Evolutionary conservation across 176 grass and related monocot species (phyloP), one percentile per base, ranked within the genome.

Genomic region (Neostapfia colusana): DNA sequence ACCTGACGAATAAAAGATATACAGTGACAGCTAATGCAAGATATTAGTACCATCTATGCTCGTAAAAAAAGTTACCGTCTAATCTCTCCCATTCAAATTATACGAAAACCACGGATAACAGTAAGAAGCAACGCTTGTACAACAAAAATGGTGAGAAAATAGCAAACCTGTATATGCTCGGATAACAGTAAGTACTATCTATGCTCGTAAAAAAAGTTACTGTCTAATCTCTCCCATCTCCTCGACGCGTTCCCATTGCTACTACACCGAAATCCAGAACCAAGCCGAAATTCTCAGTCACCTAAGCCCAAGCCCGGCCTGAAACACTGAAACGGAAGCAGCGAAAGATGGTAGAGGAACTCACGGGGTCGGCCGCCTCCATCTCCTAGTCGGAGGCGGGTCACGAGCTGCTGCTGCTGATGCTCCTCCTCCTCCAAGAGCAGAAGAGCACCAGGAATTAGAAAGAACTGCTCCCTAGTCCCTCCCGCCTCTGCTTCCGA

Each of bases 351-450:
- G n/a, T 11, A 1, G 27, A 21, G 25, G 13, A 58, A 78, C 85
- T 87, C 79, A 87, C 85, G n/a, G 28, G 55, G 63, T 82, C 53
- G 48, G 59, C 67, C 67, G 42, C 53, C 21, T 81, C 84, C 84
- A 86, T 86, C 63, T 25, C 10, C 23, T 36, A 66, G 31, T 31
- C 46, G 46, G 60, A 23, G 24, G 45, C 68, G 28, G 4, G 12
- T n/a, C 21, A 31, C 55, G 42, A 42, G 67, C 55, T 26, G 23
- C 23, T 10, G 41, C 44, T 5, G 46, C 46, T 3, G 44, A 18
- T 6, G 18, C 70, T n/a, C 50, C 53, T 51, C 41, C 20, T 2
- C 45, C 28, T 17, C 5, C 72, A 9, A 0, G 41, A 45, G 20
- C 37, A 12, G 41, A 45, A 34, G 21, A 12, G 9, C 54, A 0